Conservation (phyloP, 1,284 basidiomycete genomes). For the Cutaneotrichosporon curvatum region DNA sequence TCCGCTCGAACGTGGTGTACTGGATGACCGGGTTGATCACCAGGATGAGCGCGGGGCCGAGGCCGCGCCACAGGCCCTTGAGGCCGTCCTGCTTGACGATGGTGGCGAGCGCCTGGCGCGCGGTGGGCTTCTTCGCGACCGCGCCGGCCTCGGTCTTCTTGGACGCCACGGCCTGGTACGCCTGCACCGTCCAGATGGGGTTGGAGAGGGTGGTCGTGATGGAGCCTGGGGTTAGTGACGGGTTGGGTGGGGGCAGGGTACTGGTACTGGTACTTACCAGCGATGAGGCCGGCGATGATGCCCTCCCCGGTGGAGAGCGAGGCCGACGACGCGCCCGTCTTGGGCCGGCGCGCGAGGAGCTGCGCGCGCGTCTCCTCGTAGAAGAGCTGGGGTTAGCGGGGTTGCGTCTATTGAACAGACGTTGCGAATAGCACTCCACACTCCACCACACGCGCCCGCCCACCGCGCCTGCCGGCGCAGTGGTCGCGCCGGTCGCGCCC, state of each 20-base stretch:
- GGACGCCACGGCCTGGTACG: conserved; percentile 57
- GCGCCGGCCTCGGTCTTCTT: conserved; percentile 3
- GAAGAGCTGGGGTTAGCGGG: conserved; percentile 38
- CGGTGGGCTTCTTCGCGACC: conserved; percentile 52
- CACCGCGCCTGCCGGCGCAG: too few relatives aligned
- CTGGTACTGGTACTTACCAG: conserved; percentile 51
- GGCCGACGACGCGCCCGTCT: conserved; percentile 29
- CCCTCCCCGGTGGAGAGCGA: conserved; percentile 77
- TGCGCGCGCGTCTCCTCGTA: conserved; percentile 50
- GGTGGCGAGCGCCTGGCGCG: conserved; percentile 61
- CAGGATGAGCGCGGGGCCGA: conserved; percentile 85
- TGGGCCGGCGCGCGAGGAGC: conserved; percentile 49
- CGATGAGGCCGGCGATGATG: conserved; percentile 80
- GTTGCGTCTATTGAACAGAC: too few relatives aligned
- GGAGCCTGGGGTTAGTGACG: conserved; percentile 54
- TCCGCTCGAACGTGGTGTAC: conserved; percentile 78
- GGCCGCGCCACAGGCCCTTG: conserved; percentile 84
- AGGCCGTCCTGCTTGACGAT: conserved; percentile 74
- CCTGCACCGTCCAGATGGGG: conserved; percentile 94
- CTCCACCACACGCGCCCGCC: too few relatives aligned
- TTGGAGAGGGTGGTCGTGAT: conserved; percentile 87
- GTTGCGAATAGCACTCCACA: too few relatives aligned
- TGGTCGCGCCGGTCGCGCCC: background rate
- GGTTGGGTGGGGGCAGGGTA: too few relatives aligned
- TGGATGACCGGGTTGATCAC: conserved; percentile 88